Conservation (phyloP, 192 early-diverging fungal species). For the Backusella tarrabulga region DNA sequence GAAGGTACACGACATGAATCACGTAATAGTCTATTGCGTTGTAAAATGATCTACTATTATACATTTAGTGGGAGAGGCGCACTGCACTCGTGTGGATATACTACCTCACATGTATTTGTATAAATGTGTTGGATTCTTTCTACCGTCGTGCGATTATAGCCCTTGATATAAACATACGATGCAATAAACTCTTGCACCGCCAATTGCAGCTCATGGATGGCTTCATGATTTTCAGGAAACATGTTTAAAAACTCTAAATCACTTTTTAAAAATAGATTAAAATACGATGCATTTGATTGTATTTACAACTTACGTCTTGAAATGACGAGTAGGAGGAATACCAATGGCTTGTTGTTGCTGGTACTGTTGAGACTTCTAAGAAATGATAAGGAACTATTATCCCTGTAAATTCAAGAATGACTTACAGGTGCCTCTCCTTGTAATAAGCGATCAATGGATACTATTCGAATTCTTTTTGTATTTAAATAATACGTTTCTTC, state of each 20-base stretch:
- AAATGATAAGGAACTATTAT: not conserved
- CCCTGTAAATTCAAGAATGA: not conserved
- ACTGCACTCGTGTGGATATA: not conserved
- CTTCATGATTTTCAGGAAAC: conserved; percentile 38
- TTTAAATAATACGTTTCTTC: conserved; percentile 51
- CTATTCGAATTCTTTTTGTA: conserved; percentile 42
- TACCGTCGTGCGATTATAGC: conserved; percentile 44
- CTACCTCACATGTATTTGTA: conserved; percentile 41
- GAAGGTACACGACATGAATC: conserved; percentile 32
- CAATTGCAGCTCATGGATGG: conserved; percentile 36
- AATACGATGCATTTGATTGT: not conserved
- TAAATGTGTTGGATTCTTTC: conserved; percentile 51
- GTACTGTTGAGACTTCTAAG: conserved; percentile 1
- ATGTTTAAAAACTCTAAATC: conserved; percentile 46
- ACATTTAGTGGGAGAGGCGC: not conserved
- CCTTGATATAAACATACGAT: conserved; percentile 55
- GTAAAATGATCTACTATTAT: conserved; percentile 12
- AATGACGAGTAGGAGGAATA: conserved; percentile 25
- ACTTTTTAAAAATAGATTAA: conserved; percentile 18
- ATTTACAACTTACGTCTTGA: conserved; percentile 19
- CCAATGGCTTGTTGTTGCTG: conserved; percentile 1
- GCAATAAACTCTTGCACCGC: conserved; percentile 49
- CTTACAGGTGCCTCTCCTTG: conserved; percentile 44
- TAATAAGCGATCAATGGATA: conserved; percentile 45
- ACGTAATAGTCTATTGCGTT: conserved; percentile 20